Evolutionary conservation across 768 basidiomycete species (phyloP), one percentile per base, ranked within the genome.

Genomic region (Tephrocybe sp.): DNA sequence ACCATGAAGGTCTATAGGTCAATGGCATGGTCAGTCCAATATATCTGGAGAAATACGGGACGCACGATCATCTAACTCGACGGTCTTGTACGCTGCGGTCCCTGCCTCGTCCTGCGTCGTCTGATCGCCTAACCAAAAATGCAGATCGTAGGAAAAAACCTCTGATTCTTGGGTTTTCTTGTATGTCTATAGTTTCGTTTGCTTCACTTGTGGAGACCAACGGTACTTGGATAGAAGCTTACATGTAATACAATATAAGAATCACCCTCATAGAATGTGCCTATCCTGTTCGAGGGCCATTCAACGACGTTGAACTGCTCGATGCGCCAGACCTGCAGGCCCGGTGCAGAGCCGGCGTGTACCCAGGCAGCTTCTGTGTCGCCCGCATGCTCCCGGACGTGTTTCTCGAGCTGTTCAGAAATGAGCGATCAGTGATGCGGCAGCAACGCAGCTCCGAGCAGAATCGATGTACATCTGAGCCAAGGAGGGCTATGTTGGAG

Each of bases 171-270:
- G 75, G 5, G 68, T 67, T 44, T 71, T 69, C 64, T 82, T 82
- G 66, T 80, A 84, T 3, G 82, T 84, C 84, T 86, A n/a, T n/a
- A n/a, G n/a, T n/a, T n/a, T n/a, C n/a, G n/a, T n/a, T n/a, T n/a
- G n/a, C n/a, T n/a, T n/a, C n/a, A n/a, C n/a, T n/a, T n/a, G n/a
- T n/a, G n/a, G n/a, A n/a, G n/a, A n/a, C n/a, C n/a, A n/a, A n/a
- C 12, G 7, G 24, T 25, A 41, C 8, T 8, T 5, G 6, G 18
- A 39, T 8, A 4, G 22, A 9, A 4, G 63, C 76, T 55, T 54
- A 82, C 83, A 60, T 84, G 71, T 25, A 85, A 65, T n/a, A 85
- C 67, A 47, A 86, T 79, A 56, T 85, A 86, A 1, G 81, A 82
- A 63, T 86, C 82, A 1, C 82, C 85, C 54, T 78, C 74, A 57